Percentiles rank a stretch among this genome's conserved stretches.
Conservation (phyloP, 805 yeast genomes). For the Candida xyloterini region DNA sequence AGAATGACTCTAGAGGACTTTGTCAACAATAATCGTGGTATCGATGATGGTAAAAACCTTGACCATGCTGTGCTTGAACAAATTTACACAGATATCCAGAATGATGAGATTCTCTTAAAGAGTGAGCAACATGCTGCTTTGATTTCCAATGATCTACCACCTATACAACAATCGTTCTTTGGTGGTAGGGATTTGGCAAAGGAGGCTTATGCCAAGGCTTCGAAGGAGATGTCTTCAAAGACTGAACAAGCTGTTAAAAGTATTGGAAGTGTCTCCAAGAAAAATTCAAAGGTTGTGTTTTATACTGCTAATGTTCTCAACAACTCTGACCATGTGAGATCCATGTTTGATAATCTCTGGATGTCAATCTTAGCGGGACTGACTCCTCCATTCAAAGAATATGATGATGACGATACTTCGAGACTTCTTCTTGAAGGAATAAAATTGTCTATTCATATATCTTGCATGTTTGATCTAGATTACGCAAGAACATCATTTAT, state of each 20-base stretch:
- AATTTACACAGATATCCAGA: slow-evolving; percentile 74
- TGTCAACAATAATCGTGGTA: slow-evolving; percentile 81
- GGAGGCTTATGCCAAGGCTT: slow-evolving; percentile 90
- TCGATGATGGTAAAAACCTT: slow-evolving; percentile 85
- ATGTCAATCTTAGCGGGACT: slow-evolving; percentile 94
- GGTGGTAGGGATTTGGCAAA: slow-evolving; percentile 65
- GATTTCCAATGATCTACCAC: slow-evolving; percentile 56
- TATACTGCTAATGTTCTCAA: slow-evolving; percentile 63
- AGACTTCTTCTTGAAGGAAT: slow-evolving; percentile 80
- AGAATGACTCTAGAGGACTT: slow-evolving; percentile 90
- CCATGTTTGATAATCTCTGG: slow-evolving; percentile 94
- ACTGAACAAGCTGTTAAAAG: slow-evolving; percentile 80
- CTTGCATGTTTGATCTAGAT: slow-evolving; percentile 79
- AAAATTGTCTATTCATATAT: slow-evolving; percentile 73
- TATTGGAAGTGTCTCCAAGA: slow-evolving; percentile 49
- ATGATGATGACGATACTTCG: slow-evolving; percentile 70
- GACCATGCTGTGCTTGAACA: slow-evolving; percentile 68
- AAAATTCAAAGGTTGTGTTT: slow-evolving; percentile 48
- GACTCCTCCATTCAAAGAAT: slow-evolving; percentile 89
- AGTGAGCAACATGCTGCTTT: slow-evolving; percentile 94
- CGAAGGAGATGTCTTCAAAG: slow-evolving; percentile 84
- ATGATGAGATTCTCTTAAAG: slow-evolving; percentile 82
- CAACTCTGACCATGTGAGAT: slow-evolving; percentile 84
- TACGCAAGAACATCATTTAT: slow-evolving; percentile 87
- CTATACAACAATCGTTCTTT: slow-evolving; percentile 44